A percentile compares a stretch with the other conserved stretches of the same genome.
phyloP scores from a whole-genome alignment of 2,329 filamentous ascomycete species.

The Fusarium luffae region DNA sequence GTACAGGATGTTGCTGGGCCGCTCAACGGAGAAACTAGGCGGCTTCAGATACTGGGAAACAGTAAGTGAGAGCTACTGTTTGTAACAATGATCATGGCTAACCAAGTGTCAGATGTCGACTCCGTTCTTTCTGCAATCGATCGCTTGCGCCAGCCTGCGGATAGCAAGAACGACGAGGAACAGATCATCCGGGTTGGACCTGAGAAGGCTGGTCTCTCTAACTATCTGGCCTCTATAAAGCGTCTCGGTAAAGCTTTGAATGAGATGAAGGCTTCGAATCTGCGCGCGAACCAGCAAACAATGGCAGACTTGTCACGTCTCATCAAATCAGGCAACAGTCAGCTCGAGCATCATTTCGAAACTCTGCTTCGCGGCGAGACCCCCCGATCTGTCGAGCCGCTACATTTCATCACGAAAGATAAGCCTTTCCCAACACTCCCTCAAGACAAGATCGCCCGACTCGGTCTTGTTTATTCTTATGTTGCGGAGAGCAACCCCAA shows the following conservation, averaged over 20 bases:
- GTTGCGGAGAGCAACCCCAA: conserved; percentile 71
- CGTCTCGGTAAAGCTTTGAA: conserved; percentile 85
- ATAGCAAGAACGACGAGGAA: conserved; percentile 92
- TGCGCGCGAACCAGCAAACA: conserved; percentile 91
- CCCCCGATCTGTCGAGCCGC: conserved; percentile 82
- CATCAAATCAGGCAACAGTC: conserved; percentile 80
- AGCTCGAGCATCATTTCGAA: conserved; percentile 87
- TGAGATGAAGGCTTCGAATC: conserved; percentile 89
- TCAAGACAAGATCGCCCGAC: conserved; percentile 77
- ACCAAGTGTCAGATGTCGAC: conserved; percentile 75
- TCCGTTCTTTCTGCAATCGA: conserved; percentile 88
- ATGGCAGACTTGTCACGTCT: conserved; percentile 82
- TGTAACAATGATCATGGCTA: conserved; percentile 18
- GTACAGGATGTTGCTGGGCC: conserved; percentile 93
- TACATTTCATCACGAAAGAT: conserved; percentile 93
- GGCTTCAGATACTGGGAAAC: conserved; percentile 84
- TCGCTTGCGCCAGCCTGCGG: conserved; percentile 86
- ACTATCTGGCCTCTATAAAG: conserved; percentile 90
- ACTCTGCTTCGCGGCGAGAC: conserved; percentile 80
- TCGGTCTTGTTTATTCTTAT: conserved; percentile 83
- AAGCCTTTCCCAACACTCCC: conserved; percentile 83
- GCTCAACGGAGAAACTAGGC: conserved; percentile 91
- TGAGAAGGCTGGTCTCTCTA: conserved; percentile 80
- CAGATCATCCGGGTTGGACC: conserved; percentile 90
- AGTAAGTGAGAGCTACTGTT: conserved; percentile 60